Conservation (phyloP, 2,329 filamentous ascomycete species). For the Trichoderma cornu-damae region DNA sequence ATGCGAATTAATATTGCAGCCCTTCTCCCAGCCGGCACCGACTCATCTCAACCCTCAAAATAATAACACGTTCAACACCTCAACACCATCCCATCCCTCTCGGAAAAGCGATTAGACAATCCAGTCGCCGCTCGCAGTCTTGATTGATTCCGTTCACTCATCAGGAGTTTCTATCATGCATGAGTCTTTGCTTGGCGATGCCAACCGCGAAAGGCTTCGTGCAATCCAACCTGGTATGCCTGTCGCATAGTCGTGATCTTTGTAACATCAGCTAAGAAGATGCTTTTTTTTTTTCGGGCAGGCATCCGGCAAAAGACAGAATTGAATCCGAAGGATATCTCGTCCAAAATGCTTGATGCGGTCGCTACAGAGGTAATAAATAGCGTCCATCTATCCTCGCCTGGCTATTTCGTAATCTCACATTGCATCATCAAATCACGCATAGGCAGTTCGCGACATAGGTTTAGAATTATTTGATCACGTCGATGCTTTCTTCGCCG, state of each 20-base stretch:
- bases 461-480: background rate
- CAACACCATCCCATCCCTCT: no score
- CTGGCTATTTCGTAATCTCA: background rate
- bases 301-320: background rate
- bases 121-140: background rate
- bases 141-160: background rate
- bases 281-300: background rate
- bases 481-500: background rate
- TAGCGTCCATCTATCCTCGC: background rate
- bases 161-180: background rate
- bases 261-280: background rate
- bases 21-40: background rate
- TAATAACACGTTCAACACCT: no score
- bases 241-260: background rate
- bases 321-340: background rate
- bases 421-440: background rate
- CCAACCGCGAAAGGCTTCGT: constrained; percentile 4
- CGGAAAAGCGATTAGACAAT: background rate
- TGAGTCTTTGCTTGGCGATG: background rate
- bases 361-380: background rate
- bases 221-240: background rate
- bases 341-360: background rate
- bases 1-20: background rate
- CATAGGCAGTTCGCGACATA: constrained; percentile 1
- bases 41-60: background rate